Base-by-base conservation (phyloP, 805 yeast species). In the Spathaspora arborariae region DNA sequence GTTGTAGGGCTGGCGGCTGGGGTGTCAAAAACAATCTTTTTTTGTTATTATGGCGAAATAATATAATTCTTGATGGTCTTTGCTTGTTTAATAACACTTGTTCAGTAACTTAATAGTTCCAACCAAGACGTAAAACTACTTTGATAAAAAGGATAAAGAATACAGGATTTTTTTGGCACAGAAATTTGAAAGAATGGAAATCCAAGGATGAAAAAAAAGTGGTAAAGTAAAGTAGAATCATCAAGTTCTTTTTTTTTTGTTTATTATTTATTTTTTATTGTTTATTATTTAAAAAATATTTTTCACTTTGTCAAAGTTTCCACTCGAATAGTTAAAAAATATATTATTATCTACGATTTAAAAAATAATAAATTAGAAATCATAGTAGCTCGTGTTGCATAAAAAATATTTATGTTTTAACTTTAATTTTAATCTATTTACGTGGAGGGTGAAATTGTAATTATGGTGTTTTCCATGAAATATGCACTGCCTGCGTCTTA, bases 131-230 rank as follows among this genome's bases (percentile, higher is more conserved):
- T 10, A 15, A 20, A 19, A 18, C 22, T 10, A 18, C 6, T 22
- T 37, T n/a, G 39, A 20, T 21, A 37, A 20, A 20, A 37, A 19
- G 39, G 18, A 10, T 18, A 18, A 4, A 20, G 20, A 15, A 37
- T 18, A 13, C 21, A 8, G n/a, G 39, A 37, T 5, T 20, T 20
- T 19, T 37, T 16, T 20, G 39, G 24, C n/a, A 26, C 20, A 22
- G 42, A 39, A 39, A 39, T 15, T n/a, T 19, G 41, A 11, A 39
- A 39, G 20, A 16, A 22, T n/a, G 42, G 42, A 40, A 40, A 40
- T 40, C 26, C 42, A 40, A 40, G 35, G 35, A 26, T 40, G 35
- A 30, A 9, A 18, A 20, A 40, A 30, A 22, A 20, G 13, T 34
- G 24, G 30, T 8, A 40, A 24, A n/a, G n/a, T n/a, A n/a, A 11